Evolutionary conservation across 2,329 filamentous ascomycete genomes (phyloP).

Genomic region (Dendrostoma leiphaemia): DNA sequence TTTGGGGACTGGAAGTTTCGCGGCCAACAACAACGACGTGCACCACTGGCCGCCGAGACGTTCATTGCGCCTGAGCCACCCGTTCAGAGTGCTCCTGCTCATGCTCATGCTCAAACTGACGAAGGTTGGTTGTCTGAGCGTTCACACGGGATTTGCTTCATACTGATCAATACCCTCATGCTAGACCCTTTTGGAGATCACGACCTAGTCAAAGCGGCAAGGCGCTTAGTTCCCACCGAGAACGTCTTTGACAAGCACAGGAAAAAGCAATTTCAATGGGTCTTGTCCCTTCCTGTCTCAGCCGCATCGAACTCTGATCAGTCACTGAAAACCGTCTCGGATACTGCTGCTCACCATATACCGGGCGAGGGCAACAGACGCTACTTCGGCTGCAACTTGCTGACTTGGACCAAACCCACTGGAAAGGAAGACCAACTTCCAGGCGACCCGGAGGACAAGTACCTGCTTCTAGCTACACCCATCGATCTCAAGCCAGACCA

Average conservation of each 20-base stretch:
- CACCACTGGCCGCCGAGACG: conserved; percentile 13
- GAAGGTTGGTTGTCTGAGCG: conserved; percentile 3
- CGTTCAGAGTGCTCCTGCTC: background rate
- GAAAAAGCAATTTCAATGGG: conserved; percentile 50
- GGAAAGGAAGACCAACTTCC: conserved; percentile 23
- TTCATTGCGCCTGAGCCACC: conserved; percentile 13
- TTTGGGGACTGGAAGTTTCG: conserved; percentile 14
- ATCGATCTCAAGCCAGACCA: conserved; percentile 26
- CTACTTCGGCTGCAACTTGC: conserved; percentile 39
- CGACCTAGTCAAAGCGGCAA: conserved; percentile 16
- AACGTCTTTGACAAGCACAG: conserved; percentile 41
- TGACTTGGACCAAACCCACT: conserved; percentile 35
- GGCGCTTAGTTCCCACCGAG: conserved; percentile 19
- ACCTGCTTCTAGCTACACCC: conserved; percentile 47
- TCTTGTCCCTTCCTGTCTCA: conserved; percentile 39
- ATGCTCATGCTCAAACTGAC: background rate
- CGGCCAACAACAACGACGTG: conserved; percentile 13
- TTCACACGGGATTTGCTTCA: background rate
- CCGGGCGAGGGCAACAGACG: conserved; percentile 8
- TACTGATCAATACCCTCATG: background rate
- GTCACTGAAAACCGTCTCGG: background rate
- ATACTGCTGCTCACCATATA: background rate
- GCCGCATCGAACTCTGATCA: conserved; percentile 5
- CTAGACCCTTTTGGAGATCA: conserved; percentile 12
- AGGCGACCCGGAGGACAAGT: conserved; percentile 34